These are phyloP conservation scores for Cubamyces lactineus DNA, from an alignment of 768 basidiomycete genomes.

Conservation along the genomic window DNA sequence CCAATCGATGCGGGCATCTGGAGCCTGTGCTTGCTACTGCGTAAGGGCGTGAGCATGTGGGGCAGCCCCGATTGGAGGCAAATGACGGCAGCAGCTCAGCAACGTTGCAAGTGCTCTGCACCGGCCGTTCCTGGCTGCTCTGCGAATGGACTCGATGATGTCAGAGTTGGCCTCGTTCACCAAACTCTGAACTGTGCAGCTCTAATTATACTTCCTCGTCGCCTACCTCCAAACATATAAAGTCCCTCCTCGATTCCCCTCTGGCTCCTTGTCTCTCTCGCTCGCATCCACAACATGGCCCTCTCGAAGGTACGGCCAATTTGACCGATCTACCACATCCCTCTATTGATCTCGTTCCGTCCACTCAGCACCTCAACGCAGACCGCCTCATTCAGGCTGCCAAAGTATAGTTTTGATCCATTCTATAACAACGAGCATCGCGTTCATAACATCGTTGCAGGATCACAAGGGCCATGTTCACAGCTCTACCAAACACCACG, in stretches of 20 bases:
- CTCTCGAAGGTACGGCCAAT: conserved; percentile 56
- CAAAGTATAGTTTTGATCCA: conserved; percentile 41
- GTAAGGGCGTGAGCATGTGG: neutral
- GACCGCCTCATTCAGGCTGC: conserved; percentile 64
- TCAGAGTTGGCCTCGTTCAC: neutral
- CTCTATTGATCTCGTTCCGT: conserved; percentile 4
- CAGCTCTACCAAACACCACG: conserved; percentile 37
- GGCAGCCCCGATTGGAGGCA: neutral
- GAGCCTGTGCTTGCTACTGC: neutral
- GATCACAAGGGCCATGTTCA: conserved; percentile 37
- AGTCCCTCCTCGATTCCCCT: neutral
- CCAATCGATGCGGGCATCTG: neutral
- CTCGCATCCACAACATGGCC: conserved; percentile 46
- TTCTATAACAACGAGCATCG: conserved; percentile 1
- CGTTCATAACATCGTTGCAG: conserved; percentile 22
- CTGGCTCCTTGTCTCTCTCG: neutral
- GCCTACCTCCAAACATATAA: conserved; percentile 4
- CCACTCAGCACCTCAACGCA: conserved; percentile 63
- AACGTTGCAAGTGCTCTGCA: conserved; percentile 15
- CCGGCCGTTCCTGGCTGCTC: conserved; percentile 9
- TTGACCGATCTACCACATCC: neutral
- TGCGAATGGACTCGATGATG: conserved; percentile 13
- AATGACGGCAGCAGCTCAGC: conserved; percentile 13
- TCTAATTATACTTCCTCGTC: conserved; percentile 11
- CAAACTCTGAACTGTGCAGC: neutral